phyloP scores from a whole-genome alignment of 192 early-diverging fungal genomes.

The Diversispora epigaea region DNA sequence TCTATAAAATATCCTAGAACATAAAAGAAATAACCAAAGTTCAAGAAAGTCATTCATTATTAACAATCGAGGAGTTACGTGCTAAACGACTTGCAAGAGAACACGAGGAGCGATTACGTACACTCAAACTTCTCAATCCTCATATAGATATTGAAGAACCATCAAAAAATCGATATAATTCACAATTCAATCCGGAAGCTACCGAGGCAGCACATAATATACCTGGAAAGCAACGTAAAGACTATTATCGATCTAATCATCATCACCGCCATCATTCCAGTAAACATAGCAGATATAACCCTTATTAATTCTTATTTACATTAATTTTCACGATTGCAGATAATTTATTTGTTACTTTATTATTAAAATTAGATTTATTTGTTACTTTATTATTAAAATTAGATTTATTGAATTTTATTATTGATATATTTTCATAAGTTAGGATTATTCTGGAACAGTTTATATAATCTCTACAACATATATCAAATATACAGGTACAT shows the following conservation, averaged over 20 bases:
- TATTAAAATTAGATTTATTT: too few species aligned
- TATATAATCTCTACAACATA: too few species aligned
- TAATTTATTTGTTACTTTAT: too few species aligned
- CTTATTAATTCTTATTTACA: too few species aligned
- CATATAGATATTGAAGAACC: not conserved
- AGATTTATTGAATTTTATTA: too few species aligned
- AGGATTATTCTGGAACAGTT: too few species aligned
- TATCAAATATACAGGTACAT: too few species aligned
- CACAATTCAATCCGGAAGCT: conserved; percentile 55
- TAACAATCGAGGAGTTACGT: conserved; percentile 45
- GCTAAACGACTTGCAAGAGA: conserved; percentile 49
- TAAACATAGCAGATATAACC: not conserved
- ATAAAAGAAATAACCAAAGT: not conserved
- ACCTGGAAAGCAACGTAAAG: not conserved
- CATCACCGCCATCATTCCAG: not conserved
- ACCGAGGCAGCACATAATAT: conserved; percentile 38
- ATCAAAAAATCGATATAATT: conserved; percentile 42
- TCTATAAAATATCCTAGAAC: not conserved
- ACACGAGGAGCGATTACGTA: conserved; percentile 38
- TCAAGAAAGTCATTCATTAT: conserved; percentile 28
- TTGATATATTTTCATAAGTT: too few species aligned
- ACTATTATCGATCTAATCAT: not conserved
- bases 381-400: too few species aligned
- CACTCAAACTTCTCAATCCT: conserved; percentile 33
- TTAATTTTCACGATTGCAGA: too few species aligned